phyloP scores from a whole-genome alignment of 1,284 basidiomycete genomes.

The Marasmius oreades region DNA sequence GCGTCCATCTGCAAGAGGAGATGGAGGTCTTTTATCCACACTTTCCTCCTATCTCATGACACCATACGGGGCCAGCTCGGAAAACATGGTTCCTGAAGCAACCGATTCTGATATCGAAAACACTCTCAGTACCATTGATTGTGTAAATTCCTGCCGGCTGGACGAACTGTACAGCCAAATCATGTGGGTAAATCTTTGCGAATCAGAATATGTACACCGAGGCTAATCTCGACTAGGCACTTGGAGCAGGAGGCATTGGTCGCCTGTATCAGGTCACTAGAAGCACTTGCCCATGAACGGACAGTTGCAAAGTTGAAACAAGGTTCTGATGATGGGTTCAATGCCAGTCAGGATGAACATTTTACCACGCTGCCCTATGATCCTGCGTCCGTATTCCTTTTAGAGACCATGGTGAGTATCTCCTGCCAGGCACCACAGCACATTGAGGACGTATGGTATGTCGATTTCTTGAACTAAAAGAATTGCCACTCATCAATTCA shows the following conservation, averaged over 20 bases:
- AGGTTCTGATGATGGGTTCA: constrained; percentile 56
- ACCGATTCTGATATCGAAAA: constrained; percentile 91
- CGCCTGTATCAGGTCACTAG: constrained; percentile 83
- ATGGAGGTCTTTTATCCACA: constrained; percentile 90
- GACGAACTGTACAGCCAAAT: constrained; percentile 95
- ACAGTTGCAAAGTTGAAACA: constrained; percentile 74
- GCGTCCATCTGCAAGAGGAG: constrained; percentile 64
- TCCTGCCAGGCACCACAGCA: constrained; percentile 71
- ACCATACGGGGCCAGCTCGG: constrained; percentile 76
- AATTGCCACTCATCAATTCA: constrained; percentile 26
- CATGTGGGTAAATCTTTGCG: constrained; percentile 50
- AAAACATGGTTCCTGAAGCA: constrained; percentile 75
- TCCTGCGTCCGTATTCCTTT: constrained; percentile 88
- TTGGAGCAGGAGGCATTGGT: constrained; percentile 77
- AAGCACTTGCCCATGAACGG: constrained; percentile 84
- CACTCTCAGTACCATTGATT: constrained; percentile 93
- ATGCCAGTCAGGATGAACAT: constrained; percentile 36
- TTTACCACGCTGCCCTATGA: constrained; percentile 78
- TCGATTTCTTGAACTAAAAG: constrained; percentile 2
- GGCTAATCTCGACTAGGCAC: constrained; percentile 43
- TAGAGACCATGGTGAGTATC: constrained; percentile 93
- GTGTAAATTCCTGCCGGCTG: constrained; percentile 88
- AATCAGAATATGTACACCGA: not conserved
- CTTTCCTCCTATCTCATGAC: constrained; percentile 97
- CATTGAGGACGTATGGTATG: constrained; percentile 85